These are phyloP conservation scores for Castanospermum australe DNA, from an alignment of 306 rosid species.

Conservation along the genomic window DNA sequence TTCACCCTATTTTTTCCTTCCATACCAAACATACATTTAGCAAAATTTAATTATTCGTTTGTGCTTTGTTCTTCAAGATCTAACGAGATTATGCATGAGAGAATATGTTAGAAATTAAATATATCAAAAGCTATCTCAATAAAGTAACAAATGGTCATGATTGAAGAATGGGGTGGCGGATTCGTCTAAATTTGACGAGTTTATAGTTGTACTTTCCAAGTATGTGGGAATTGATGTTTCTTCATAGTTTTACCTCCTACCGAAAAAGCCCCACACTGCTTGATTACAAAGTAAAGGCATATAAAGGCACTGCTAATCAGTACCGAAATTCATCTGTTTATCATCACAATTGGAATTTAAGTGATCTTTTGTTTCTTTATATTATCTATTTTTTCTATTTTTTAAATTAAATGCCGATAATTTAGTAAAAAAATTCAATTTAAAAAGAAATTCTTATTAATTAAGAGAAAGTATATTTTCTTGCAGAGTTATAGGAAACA, in stretches of 20 bases:
- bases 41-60: no score
- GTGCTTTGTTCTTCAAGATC: no score
- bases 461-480: no score
- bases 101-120: not conserved
- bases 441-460: no score
- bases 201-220: not conserved
- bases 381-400: no score
- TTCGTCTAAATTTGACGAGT: not conserved
- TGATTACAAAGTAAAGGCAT: conserved; percentile 2
- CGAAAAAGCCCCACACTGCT: not conserved
- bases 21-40: no score
- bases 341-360: not conserved
- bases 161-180: not conserved
- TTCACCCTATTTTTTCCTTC: no score
- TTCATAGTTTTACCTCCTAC: not conserved
- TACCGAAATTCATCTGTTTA: not conserved
- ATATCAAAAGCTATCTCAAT: not conserved
- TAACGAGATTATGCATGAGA: not conserved
- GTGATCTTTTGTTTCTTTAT: no score
- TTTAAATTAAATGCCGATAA: no score
- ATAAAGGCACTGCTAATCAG: not conserved
- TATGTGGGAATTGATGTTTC: not conserved
- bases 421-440: no score
- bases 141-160: not conserved
- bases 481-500: no score